Base-by-base conservation (phyloP, 768 basidiomycete genomes). In the Asterophora lycoperdoides region DNA sequence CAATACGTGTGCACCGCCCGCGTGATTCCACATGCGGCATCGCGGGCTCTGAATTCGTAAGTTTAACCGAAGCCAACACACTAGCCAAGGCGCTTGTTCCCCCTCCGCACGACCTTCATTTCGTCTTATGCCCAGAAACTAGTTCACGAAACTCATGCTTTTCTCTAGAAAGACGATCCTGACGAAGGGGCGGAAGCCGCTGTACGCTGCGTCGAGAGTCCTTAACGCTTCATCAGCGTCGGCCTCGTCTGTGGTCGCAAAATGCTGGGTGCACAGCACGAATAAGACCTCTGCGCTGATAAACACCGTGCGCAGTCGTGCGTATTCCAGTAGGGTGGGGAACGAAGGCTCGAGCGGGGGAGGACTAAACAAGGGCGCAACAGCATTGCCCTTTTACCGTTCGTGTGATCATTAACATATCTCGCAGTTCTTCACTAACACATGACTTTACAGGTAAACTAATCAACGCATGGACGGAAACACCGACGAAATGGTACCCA, bases 401-500 rank as follows among this genome's bases (percentile, higher is more conserved):
- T 51, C 50, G 78, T 70, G 26, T 13, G 28, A 13, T 49, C 44
- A 48, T 19, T 11, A 28, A 14, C 34, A 17, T 34, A 40, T 50
- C 18, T 26, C 33, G 50, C 11, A 28, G 29, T 13, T 46, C 44
- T 7, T 42, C 34, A 43, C 39, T 45, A 11, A n/a, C 40, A 32
- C 23, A 23, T 23, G 23, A 23, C 23, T 23, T 53, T 37, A 3
- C 64, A 84, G 87, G 78, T 36, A 80, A 76, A 62, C 66, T 94
- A 6, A 72, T 86, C 23, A 75, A 78, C 51, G 89, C 90, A 20
- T 93, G 90, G 90, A 83, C 77, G 5, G 73, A 84, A 60, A 93
- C 94, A 0, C 91, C 92, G 0, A 93, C 89, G 30, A 89, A 84
- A 67, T 98, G 94, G 94, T 95, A 94, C 57, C 94, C 94, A 8